Percentiles rank a stretch among this genome's conserved stretches.
phyloP scores from a whole-genome alignment of 164 flowering plant species.

The Litsea cubeba region DNA sequence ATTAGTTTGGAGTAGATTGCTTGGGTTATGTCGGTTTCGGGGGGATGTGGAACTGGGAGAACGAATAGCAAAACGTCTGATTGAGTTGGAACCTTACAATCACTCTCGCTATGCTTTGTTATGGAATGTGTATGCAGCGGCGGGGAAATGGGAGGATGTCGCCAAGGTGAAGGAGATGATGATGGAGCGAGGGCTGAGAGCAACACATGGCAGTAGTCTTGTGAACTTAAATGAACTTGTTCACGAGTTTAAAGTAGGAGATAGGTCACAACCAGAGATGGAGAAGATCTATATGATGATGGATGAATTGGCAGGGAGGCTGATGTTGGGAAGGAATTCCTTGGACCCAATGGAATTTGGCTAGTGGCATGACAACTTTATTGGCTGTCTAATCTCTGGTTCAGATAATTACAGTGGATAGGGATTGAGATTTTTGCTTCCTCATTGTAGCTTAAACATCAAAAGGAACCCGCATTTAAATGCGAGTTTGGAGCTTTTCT shows the following conservation, averaged over 20 bases:
- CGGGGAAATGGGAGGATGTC: conserved; percentile 65
- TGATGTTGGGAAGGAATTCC: conserved; percentile 5
- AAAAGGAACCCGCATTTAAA: not conserved
- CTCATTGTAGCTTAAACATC: not conserved
- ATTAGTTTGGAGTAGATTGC: conserved; percentile 44
- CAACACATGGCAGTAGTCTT: conserved; percentile 44
- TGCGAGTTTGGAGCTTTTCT: too few species aligned
- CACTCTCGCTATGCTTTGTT: conserved; percentile 39
- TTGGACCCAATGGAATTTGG: conserved; percentile 4
- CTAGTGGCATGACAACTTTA: not conserved
- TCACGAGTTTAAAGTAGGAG: conserved; percentile 33
- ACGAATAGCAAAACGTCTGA: conserved; percentile 42
- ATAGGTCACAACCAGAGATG: conserved; percentile 17
- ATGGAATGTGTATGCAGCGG: conserved; percentile 53
- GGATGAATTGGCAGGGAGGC: conserved; percentile 21
- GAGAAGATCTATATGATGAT: conserved; percentile 24
- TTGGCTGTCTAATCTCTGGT: not conserved
- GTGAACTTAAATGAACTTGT: conserved; percentile 55
- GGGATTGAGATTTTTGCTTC: not conserved
- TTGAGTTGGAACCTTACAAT: conserved; percentile 52
- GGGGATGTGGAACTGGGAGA: conserved; percentile 48
- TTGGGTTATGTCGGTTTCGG: conserved; percentile 46
- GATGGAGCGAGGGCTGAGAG: conserved; percentile 32
- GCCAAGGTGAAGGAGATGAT: conserved; percentile 38
- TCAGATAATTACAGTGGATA: not conserved